Conservation (phyloP, 352 stramenopile species). For the Phytophthora lateralis region DNA sequence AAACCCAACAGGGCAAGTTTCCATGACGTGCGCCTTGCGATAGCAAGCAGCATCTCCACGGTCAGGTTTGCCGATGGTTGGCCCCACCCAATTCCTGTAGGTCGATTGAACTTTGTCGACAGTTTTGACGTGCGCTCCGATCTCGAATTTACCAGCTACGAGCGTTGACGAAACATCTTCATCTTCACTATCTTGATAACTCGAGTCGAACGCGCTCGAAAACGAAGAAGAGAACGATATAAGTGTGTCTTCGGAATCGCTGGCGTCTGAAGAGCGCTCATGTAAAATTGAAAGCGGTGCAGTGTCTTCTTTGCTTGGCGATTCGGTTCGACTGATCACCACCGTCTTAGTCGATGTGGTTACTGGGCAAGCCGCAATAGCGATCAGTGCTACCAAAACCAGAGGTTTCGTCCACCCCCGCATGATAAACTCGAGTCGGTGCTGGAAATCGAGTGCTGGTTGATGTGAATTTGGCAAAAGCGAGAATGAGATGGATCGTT, state of each 20-base stretch:
- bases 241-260: neutral
- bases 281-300: no score
- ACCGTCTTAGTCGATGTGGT: neutral
- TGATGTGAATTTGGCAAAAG: neutral
- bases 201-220: neutral
- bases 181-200: neutral
- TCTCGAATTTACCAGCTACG: conserved; percentile 3
- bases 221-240: neutral
- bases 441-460: neutral
- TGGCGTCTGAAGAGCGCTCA: neutral
- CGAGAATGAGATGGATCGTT: no score
- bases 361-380: neutral
- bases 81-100: conserved; percentile 34
- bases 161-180: neutral
- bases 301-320: neutral
- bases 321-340: neutral
- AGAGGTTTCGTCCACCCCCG: neutral
- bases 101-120: conserved; percentile 31
- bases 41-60: conserved; percentile 28
- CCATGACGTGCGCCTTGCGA: conserved; percentile 35
- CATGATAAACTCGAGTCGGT: no score
- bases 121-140: conserved; percentile 24
- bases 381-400: neutral
- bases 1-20: conserved; percentile 33
- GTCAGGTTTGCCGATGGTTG: conserved; percentile 30